Evolutionary conservation across 2,329 filamentous ascomycete genomes (phyloP), one percentile per base, ranked within the genome.

Genomic region (Pseudogymnoascus destructans): DNA sequence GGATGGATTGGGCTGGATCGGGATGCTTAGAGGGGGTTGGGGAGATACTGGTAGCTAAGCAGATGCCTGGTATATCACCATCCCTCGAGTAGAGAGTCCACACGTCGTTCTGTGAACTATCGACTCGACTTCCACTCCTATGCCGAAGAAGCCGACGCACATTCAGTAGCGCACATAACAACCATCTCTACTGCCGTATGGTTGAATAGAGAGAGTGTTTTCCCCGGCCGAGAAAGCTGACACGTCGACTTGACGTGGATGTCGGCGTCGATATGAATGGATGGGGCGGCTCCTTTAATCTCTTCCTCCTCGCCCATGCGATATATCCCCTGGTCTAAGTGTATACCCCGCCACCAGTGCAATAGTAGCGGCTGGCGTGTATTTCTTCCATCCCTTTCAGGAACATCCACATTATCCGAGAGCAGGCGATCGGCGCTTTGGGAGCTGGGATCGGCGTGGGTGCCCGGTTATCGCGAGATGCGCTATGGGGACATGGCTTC

Each of bases 301-400:
- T 49, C 42, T 27, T 25, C 21, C 19, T 46, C 17, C 11, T 9
- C 11, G 19, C 40, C 40, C 19, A 46, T 46, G 40, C 40, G 17
- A 40, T 38, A 17, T 21, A 21, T 23, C 42, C 42, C 42, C 21
- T 46, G 40, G 13, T 5, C 9, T 46, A 13, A 42, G 38, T 42
- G 38, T 21, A 21, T 21, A 21, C 38, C 38, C 38, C 23, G 38
- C 38, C 5, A 42, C 38, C 38, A 2, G 9, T 3, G 15, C 36
- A 40, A 42, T 23, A 42, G 21, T 49, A 49, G 21, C 42, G 42
- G 42, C 42, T 49, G 42, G 42, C 42, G 42, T 25, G 42, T 49
- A 49, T 27, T 13, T 27, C 5, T 46, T 15, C 21, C 5, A 5
- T 27, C 21, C 42, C 21, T 15, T 27, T 15, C 42, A 15, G 23